Conservation (phyloP, 2,329 filamentous ascomycete genomes). For the Paramyrothecium sp. region DNA sequence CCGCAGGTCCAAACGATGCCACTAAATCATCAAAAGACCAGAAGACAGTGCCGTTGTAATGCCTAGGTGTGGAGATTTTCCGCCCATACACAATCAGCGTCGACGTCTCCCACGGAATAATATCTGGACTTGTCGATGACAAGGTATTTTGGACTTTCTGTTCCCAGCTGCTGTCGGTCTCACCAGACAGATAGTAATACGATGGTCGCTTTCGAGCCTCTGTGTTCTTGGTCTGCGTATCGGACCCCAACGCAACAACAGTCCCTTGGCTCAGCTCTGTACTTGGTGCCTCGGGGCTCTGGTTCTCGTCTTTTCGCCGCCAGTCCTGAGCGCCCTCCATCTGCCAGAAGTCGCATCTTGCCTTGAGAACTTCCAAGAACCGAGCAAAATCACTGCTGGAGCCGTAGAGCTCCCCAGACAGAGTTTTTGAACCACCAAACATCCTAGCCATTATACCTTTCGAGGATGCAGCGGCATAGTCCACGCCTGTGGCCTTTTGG, state of each 20-base stretch:
- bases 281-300: slow-evolving; percentile 4
- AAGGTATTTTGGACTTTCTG: slow-evolving; percentile 17
- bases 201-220: slow-evolving; percentile 21
- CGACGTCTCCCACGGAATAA: slow-evolving; percentile 39
- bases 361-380: slow-evolving; percentile 74
- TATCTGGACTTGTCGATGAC: slow-evolving; percentile 15
- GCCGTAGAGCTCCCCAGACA: slow-evolving; percentile 51
- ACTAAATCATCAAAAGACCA: slow-evolving; percentile 72
- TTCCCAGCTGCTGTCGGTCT: slow-evolving; percentile 26
- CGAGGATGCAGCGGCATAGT: slow-evolving; percentile 59
- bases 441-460: slow-evolving; percentile 50
- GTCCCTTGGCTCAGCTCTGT: neutral
- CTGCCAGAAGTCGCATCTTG: slow-evolving; percentile 80
- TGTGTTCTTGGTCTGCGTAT: slow-evolving; percentile 8
- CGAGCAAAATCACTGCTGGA: slow-evolving; percentile 70
- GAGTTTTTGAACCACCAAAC: slow-evolving; percentile 36
- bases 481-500: slow-evolving; percentile 69
- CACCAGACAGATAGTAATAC: slow-evolving; percentile 24
- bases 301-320: slow-evolving; percentile 51
- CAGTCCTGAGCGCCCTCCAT: slow-evolving; percentile 77
- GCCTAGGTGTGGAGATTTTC: slow-evolving; percentile 55
- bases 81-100: slow-evolving; percentile 61
- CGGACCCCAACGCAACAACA: neutral
- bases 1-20: slow-evolving; percentile 69
- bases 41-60: slow-evolving; percentile 55